These are phyloP conservation scores for Areca catechu DNA, from an alignment of 176 grass and related monocot genomes.

Conservation along the genomic window DNA sequence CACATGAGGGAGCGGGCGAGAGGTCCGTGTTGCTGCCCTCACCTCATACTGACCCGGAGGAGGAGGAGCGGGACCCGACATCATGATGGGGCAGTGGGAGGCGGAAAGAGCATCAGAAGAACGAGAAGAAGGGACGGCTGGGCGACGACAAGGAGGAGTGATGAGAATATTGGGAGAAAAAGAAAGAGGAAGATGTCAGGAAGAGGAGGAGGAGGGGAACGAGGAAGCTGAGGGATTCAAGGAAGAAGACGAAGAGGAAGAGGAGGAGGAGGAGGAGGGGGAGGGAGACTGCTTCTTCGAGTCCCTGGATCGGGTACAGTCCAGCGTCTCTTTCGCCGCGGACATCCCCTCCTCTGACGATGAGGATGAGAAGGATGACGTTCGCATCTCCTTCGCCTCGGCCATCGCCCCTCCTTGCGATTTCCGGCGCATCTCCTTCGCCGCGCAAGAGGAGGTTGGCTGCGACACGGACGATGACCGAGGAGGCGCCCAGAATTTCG, in stretches of 20 bases:
- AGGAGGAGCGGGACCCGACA: too few species aligned
- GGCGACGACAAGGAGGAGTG: too few species aligned
- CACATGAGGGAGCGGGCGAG: too few species aligned
- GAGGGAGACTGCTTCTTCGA: slow-evolving; percentile 66
- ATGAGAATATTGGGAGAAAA: too few species aligned
- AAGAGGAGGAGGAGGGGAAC: too few species aligned
- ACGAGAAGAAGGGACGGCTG: too few species aligned
- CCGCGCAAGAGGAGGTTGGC: slow-evolving; percentile 17
- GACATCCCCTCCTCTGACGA: slow-evolving; percentile 63
- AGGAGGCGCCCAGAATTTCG: slow-evolving; percentile 1
- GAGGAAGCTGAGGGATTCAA: not conserved
- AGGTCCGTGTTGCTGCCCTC: too few species aligned
- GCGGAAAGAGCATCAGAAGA: too few species aligned
- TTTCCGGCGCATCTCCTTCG: slow-evolving; percentile 39
- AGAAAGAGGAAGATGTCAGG: too few species aligned
- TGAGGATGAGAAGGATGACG: slow-evolving; percentile 44
- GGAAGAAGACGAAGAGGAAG: slow-evolving; percentile 1
- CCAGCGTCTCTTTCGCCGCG: slow-evolving; percentile 48
- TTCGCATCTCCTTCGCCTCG: slow-evolving; percentile 67
- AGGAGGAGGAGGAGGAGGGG: slow-evolving; percentile 22
- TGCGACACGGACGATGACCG: too few species aligned
- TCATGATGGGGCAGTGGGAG: too few species aligned
- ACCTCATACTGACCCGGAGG: too few species aligned
- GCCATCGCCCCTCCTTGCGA: slow-evolving; percentile 36
- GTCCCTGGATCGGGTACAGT: slow-evolving; percentile 73